Evolutionary conservation across 176 grass and related monocot genomes (phyloP).

Genomic region (Lolium rigidum): DNA sequence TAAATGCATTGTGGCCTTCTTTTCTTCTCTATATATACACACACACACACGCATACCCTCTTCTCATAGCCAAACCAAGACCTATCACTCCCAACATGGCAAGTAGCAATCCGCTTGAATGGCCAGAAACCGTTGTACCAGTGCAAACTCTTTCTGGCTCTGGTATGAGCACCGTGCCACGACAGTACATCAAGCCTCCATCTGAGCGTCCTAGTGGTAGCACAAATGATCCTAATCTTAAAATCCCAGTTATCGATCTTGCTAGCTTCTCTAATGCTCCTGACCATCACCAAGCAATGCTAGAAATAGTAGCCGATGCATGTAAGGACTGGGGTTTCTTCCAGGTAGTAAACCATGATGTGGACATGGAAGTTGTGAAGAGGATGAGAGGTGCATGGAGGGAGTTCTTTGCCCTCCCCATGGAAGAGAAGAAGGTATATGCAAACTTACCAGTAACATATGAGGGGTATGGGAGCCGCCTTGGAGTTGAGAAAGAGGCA

Average conservation of each 20-base stretch:
- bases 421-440: conserved; percentile 56
- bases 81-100: conserved; percentile 26
- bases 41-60: not conserved
- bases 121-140: conserved; percentile 69
- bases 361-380: conserved; percentile 37
- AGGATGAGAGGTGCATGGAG: conserved; percentile 62
- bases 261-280: conserved; percentile 1
- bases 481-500: conserved; percentile 70
- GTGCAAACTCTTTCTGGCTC: conserved; percentile 60
- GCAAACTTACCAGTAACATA: conserved; percentile 67
- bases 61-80: conserved; percentile 25
- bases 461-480: conserved; percentile 79
- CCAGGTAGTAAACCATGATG: conserved; percentile 71
- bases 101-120: conserved; percentile 33
- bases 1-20: not conserved
- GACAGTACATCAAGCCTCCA: conserved; percentile 60
- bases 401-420: conserved; percentile 67
- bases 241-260: conserved; percentile 68
- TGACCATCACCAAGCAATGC: not conserved
- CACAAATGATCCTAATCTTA: conserved; percentile 2
- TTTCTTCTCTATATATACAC: conserved; percentile 43
- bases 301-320: conserved; percentile 53
- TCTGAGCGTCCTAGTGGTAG: conserved; percentile 40
- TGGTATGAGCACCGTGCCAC: conserved; percentile 42
- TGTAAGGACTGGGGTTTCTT: conserved; percentile 83